Evolutionary conservation across 1,284 basidiomycete genomes (phyloP).

Genomic region (Ceratobasidium sp.): DNA sequence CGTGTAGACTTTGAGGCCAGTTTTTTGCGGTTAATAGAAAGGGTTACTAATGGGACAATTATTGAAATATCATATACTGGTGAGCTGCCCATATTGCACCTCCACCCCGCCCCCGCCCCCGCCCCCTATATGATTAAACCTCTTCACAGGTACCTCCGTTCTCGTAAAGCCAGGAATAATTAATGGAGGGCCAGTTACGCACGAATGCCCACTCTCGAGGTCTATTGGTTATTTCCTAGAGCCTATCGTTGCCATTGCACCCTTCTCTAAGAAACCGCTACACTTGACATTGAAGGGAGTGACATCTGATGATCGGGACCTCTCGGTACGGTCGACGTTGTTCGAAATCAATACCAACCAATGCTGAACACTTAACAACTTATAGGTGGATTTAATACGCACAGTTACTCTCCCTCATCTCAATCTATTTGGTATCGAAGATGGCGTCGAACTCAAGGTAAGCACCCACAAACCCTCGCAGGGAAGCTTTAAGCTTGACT

Average conservation of each 20-base stretch:
- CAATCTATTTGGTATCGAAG: constrained; percentile 88
- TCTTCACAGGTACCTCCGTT: constrained; percentile 83
- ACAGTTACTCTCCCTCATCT: constrained; percentile 95
- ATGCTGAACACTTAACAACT: constrained; percentile 33
- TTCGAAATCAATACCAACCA: too few relatives aligned
- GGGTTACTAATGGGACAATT: constrained; percentile 92
- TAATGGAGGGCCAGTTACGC: constrained; percentile 83
- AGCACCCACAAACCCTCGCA: constrained; percentile 50
- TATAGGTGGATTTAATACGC: constrained; percentile 88
- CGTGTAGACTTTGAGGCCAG: constrained; percentile 91
- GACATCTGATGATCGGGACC: constrained; percentile 89
- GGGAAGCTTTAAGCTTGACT: constrained; percentile 32
- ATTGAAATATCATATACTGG: constrained; percentile 98
- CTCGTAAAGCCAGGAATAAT: constrained; percentile 94
- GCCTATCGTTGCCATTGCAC: constrained; percentile 89
- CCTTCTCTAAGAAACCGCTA: constrained; percentile 92
- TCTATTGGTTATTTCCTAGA: constrained; percentile 97
- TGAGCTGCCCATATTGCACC: too few relatives aligned
- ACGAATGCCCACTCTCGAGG: constrained; percentile 89
- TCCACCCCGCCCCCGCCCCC: constrained; percentile 35
- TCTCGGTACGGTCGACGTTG: constrained; percentile 71
- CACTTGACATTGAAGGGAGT: constrained; percentile 88
- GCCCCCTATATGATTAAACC: too few relatives aligned
- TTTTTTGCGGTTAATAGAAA: constrained; percentile 89
- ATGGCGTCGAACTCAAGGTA: constrained; percentile 88